phyloP scores from a whole-genome alignment of 345 rosid genomes.

The Linum lewisii region DNA sequence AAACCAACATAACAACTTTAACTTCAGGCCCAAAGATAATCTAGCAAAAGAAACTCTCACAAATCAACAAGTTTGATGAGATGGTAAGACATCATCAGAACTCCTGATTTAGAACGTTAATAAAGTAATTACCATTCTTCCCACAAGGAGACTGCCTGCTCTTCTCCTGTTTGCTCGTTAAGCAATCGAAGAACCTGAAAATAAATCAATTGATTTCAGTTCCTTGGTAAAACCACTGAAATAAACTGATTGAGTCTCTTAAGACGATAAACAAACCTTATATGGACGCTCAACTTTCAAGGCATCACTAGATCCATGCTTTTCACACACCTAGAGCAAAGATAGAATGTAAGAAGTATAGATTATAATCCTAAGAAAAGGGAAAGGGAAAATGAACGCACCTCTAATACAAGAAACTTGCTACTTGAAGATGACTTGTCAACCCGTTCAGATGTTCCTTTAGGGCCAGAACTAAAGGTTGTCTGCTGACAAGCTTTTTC shows the following conservation, averaged over 20 bases:
- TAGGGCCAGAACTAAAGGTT: conserved; percentile 11
- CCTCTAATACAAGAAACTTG: conserved; percentile 89
- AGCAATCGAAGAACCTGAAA: conserved; percentile 85
- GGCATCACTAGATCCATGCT: conserved; percentile 29
- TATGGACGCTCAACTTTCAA: conserved; percentile 32
- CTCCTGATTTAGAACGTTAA: neutral
- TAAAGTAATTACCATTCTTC: conserved; percentile 62
- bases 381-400: conserved; percentile 10
- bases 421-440: conserved; percentile 21
- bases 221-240: conserved; percentile 2
- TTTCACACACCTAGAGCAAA: conserved; percentile 62
- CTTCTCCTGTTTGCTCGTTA: conserved; percentile 82
- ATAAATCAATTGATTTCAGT: conserved; percentile 14
- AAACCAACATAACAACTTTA: neutral
- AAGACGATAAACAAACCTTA: conserved; percentile 46
- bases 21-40: too few relatives aligned
- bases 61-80: neutral
- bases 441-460: conserved; percentile 16
- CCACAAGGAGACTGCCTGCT: conserved; percentile 58
- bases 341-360: conserved; percentile 3
- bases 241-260: conserved; percentile 1
- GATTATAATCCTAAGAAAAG: neutral
- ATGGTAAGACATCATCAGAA: neutral
- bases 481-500: conserved; percentile 22
- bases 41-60: neutral